Base-by-base conservation (phyloP, 352 stramenopile genomes). In the Lagenidium sp. region DNA sequence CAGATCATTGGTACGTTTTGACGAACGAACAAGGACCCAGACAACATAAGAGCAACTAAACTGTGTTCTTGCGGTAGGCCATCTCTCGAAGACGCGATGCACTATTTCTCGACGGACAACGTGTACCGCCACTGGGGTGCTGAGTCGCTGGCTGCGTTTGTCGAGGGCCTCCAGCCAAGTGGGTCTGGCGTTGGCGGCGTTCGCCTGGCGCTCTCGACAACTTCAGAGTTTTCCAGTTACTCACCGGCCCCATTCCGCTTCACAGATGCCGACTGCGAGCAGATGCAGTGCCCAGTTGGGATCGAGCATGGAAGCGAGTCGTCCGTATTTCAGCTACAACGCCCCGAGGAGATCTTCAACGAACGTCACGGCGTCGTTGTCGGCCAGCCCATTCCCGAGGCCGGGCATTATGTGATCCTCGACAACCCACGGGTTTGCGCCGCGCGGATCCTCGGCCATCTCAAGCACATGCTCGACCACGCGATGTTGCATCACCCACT, bases 361-460 rank as follows among this genome's bases (percentile, higher is more conserved):
- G 39, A 47, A 31, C 41, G 37, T 16, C 13, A 10, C 0, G 41
- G 30, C 2, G 46, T 36, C 26, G n/a, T 44, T 5, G 20, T 38
- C 3, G 26, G 32, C 46, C 19, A 30, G 18, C 28, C 38, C 29
- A 41, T 55, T 5, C 16, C 26, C 4, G 41, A 50, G n/a, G 43
- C 40, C 4, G 25, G 18, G 13, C 47, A 55, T 28, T 24, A 28
- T 22, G 42, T 55, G 39, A 30, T 55, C 24, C 19, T 50, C 1
- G 47, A 55, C 32, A 41, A 55, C 19, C 47, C 47, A 5, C 34
- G 39, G 30, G 34, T 41, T 6, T 37, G 30, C 18, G 39, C 47
- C 4, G 16, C 48, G 20, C 35, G 41, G 6, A 47, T 55, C 25
- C 22, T 49, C 4, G 10, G 12, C 16, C 23, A 48, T 21, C 40